These are phyloP conservation scores for Hypoxylon sp. DNA, from an alignment of 2,329 filamentous ascomycete species.

Conservation along the genomic window DNA sequence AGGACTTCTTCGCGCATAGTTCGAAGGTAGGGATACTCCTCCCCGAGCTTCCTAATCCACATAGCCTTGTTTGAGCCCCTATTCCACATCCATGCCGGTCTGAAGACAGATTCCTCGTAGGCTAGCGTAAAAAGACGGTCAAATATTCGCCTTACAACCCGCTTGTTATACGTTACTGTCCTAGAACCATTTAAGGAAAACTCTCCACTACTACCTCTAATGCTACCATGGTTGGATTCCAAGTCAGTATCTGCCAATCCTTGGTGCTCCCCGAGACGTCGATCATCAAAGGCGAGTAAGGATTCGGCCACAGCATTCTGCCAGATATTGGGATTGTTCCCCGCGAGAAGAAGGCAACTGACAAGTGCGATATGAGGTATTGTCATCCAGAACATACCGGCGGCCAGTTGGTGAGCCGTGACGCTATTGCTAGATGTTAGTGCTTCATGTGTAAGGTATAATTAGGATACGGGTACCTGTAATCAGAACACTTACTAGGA, in stretches of 20 bases:
- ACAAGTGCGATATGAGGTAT: constrained; percentile 32
- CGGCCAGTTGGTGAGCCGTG: constrained; percentile 27
- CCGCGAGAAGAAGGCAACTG: constrained; percentile 35
- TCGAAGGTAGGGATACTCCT: constrained; percentile 19
- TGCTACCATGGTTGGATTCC: background rate
- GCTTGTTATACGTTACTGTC: background rate
- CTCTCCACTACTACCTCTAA: background rate
- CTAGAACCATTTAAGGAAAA: background rate
- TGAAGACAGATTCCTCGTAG: constrained; percentile 17
- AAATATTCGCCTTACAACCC: background rate
- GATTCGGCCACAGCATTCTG: constrained; percentile 17
- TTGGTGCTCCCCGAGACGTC: background rate
- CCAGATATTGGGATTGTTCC: constrained; percentile 35
- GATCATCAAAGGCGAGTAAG: background rate
- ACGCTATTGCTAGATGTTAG: constrained; percentile 14
- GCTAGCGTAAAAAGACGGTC: constrained; percentile 13
- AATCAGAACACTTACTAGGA: constrained; percentile 23
- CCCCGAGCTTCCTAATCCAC: constrained; percentile 24
- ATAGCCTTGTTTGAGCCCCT: constrained; percentile 27
- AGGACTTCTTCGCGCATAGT: constrained; percentile 24
- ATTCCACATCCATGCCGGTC: constrained; percentile 36
- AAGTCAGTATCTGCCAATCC: background rate
- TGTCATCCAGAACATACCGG: constrained; percentile 40
- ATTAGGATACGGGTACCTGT: background rate
- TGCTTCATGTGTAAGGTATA: background rate